Conservation (phyloP, 768 basidiomycete genomes). For the Crassisporium funariophilum region DNA sequence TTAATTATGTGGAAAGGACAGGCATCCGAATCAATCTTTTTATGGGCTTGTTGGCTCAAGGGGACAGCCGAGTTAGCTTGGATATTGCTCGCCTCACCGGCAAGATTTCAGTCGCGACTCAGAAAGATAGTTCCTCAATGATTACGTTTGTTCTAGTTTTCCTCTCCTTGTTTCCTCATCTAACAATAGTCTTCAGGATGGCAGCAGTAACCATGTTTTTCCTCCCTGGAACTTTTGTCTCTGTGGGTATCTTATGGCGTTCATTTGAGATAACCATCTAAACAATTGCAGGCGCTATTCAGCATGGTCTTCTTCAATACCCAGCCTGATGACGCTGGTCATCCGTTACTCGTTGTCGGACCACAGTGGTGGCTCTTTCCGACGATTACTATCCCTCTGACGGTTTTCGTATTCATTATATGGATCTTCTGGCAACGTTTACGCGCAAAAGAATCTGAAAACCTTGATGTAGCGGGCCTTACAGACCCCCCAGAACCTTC, state of each 20-base stretch:
- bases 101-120: conserved; percentile 21
- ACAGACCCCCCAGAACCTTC: background rate
- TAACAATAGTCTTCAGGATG: conserved; percentile 19
- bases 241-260: conserved; percentile 10
- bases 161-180: background rate
- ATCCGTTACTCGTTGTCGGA: conserved; percentile 14
- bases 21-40: conserved; percentile 23
- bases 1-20: conserved; percentile 20
- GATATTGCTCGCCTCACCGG: conserved; percentile 19
- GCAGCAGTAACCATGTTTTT: conserved; percentile 30
- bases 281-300: conserved; percentile 19
- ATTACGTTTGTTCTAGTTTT: conserved; percentile 20
- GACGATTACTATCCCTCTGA: conserved; percentile 22
- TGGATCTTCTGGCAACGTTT: conserved; percentile 18
- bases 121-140: conserved; percentile 28
- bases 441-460: conserved; percentile 1
- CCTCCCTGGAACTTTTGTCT: conserved; percentile 29
- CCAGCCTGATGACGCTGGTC: conserved; percentile 3
- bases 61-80: conserved; percentile 21
- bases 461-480: too few relatives aligned
- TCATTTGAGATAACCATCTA: background rate
- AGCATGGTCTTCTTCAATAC: conserved; percentile 28
- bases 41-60: conserved; percentile 21
- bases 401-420: conserved; percentile 17
- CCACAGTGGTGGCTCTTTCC: conserved; percentile 22